Conservation (phyloP, 1,284 basidiomycete genomes). For the Ustanciosporium gigantosporum region DNA sequence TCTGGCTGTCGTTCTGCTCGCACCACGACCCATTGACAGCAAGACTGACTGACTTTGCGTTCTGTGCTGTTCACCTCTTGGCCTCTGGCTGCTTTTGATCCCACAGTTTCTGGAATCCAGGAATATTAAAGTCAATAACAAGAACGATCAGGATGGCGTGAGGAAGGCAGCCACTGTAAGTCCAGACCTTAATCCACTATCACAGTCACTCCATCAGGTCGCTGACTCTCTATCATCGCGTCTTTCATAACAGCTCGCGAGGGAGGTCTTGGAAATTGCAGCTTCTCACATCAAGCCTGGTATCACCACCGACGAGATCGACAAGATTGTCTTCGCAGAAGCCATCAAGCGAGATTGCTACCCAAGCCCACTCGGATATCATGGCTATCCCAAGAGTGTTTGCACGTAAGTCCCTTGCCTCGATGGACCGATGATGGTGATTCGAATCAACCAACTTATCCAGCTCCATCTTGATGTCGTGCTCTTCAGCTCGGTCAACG, state of each 20-base stretch:
- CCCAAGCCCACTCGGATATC: conserved; percentile 91
- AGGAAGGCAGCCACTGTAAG: conserved; percentile 44
- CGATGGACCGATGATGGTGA: not conserved
- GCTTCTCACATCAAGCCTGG: conserved; percentile 84
- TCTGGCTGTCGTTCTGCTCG: conserved; percentile 4
- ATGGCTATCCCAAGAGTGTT: conserved; percentile 89
- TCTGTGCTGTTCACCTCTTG: conserved; percentile 10
- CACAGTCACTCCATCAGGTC: too few species aligned
- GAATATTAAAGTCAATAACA: conserved; percentile 53
- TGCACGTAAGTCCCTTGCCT: conserved; percentile 69
- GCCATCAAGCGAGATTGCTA: conserved; percentile 89
- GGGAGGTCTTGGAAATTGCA: conserved; percentile 88
- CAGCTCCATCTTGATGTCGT: too few species aligned
- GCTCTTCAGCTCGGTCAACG: conserved; percentile 74
- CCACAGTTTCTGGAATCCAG: conserved; percentile 52
- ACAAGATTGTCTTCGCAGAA: conserved; percentile 92
- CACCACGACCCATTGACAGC: not conserved
- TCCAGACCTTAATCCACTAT: not conserved
- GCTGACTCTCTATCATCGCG: too few species aligned
- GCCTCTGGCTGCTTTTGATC: conserved; percentile 20
- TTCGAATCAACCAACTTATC: not conserved
- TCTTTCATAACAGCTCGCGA: conserved; percentile 75
- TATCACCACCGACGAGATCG: conserved; percentile 87
- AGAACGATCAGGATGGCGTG: conserved; percentile 53
- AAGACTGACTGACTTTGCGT: conserved; percentile 10